phyloP scores from a whole-genome alignment of 106 monocot species.

The Dioscorea dumetorum region DNA sequence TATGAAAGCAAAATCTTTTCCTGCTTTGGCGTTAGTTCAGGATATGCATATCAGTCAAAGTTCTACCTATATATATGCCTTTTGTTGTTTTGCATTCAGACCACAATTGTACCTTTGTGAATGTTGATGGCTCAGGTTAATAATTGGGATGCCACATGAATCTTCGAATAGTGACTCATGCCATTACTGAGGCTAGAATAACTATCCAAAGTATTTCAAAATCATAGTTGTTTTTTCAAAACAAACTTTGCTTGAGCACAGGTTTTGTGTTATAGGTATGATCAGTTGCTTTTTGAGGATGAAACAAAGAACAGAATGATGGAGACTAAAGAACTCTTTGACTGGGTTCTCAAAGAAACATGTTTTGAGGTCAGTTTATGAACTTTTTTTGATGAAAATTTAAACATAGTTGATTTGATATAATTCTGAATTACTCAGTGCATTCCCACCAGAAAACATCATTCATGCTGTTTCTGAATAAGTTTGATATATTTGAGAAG shows the following conservation, averaged over 20 bases:
- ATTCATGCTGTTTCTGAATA: conserved; percentile 92
- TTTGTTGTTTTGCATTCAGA: too few relatives aligned
- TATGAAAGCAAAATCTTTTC: too few relatives aligned
- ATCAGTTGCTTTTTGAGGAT: conserved; percentile 93
- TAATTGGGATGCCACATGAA: too few relatives aligned
- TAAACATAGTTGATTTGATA: neutral
- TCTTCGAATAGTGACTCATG: too few relatives aligned
- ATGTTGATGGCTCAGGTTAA: too few relatives aligned
- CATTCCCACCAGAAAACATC: conserved; percentile 75
- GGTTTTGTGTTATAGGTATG: conserved; percentile 47
- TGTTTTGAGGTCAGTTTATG: conserved; percentile 73
- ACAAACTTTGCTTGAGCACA: neutral
- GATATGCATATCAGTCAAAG: too few relatives aligned
- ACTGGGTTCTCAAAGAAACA: conserved; percentile 89
- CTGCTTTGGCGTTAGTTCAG: too few relatives aligned
- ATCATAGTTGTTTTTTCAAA: neutral
- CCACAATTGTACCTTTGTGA: too few relatives aligned
- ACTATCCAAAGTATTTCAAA: too few relatives aligned
- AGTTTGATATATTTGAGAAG: conserved; percentile 96
- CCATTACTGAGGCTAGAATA: too few relatives aligned
- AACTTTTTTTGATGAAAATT: neutral
- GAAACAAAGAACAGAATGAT: conserved; percentile 90
- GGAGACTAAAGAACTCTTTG: conserved; percentile 93
- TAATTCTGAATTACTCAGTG: neutral
- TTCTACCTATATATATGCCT: too few relatives aligned